Percentiles rank a stretch among this genome's conserved stretches.
Evolutionary conservation across 352 stramenopile species (phyloP).

Genomic region (Phytophthora citrophthora): DNA sequence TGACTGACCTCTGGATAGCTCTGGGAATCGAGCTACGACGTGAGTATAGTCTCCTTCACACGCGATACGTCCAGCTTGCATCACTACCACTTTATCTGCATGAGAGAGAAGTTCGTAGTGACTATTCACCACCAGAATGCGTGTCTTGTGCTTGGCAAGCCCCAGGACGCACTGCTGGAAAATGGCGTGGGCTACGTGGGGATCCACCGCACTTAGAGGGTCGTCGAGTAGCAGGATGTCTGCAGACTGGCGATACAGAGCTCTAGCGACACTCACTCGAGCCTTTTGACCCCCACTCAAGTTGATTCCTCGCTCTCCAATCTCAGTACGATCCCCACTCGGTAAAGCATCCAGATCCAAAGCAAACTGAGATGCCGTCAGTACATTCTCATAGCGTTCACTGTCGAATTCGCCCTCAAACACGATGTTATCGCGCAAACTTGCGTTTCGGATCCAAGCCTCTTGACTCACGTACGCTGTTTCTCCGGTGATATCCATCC

Average conservation of each 20-base stretch:
- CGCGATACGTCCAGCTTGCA: slow-evolving; percentile 73
- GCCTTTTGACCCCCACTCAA: slow-evolving; percentile 93
- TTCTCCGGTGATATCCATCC: slow-evolving; percentile 18
- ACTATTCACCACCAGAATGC: slow-evolving; percentile 92
- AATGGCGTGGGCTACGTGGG: slow-evolving; percentile 93
- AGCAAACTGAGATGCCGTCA: slow-evolving; percentile 79
- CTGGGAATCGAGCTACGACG: slow-evolving; percentile 47
- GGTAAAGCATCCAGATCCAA: slow-evolving; percentile 89
- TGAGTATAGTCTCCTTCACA: slow-evolving; percentile 77
- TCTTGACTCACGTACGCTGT: slow-evolving; percentile 49
- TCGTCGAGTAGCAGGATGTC: slow-evolving; percentile 95
- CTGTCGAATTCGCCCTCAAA: slow-evolving; percentile 38
- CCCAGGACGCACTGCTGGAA: slow-evolving; percentile 88
- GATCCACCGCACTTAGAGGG: slow-evolving; percentile 92
- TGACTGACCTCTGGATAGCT: slow-evolving; percentile 17
- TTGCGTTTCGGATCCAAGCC: slow-evolving; percentile 48
- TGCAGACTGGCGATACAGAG: slow-evolving; percentile 81
- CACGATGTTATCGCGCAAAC: slow-evolving; percentile 44
- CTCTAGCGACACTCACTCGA: slow-evolving; percentile 84
- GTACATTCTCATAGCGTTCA: slow-evolving; percentile 47
- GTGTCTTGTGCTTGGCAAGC: slow-evolving; percentile 62
- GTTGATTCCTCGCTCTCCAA: slow-evolving; percentile 96
- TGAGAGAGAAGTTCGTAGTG: slow-evolving; percentile 87
- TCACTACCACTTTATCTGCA: slow-evolving; percentile 54
- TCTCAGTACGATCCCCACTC: slow-evolving; percentile 92